Percentiles rank a stretch among this genome's conserved stretches.
phyloP scores from a whole-genome alignment of 345 rosid species.

The Geranium brycei region DNA sequence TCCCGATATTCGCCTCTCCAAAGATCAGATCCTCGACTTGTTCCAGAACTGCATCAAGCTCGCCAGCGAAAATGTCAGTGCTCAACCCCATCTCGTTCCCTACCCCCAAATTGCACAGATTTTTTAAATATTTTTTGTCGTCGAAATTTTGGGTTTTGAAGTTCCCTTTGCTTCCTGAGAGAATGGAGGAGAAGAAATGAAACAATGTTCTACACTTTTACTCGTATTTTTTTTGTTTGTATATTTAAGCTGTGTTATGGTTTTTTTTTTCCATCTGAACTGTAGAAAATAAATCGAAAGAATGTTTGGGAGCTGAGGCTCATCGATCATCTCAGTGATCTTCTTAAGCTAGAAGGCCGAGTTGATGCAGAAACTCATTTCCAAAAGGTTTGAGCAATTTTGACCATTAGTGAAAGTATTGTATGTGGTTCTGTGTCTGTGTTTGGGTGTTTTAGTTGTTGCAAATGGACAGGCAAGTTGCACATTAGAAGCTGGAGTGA shows the following conservation, averaged over 20 bases:
- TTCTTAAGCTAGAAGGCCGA: slow-evolving; percentile 22
- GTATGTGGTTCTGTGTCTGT: background rate
- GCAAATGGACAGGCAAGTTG: slow-evolving; percentile 61
- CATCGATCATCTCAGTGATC: slow-evolving; percentile 26
- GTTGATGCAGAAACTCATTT: slow-evolving; percentile 34
- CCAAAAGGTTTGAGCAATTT: background rate
- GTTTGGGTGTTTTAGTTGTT: background rate
- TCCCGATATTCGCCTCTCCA: slow-evolving; percentile 45
- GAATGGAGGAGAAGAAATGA: background rate
- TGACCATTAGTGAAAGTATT: background rate
- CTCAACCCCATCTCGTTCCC: background rate
- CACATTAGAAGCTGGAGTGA: slow-evolving; percentile 93
- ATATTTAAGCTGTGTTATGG: background rate
- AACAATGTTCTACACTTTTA: background rate
- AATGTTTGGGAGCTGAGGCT: slow-evolving; percentile 23
- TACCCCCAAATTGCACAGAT: background rate
- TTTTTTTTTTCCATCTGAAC: background rate
- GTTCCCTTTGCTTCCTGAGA: background rate
- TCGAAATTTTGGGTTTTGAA: background rate
- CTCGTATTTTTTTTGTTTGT: too few species aligned
- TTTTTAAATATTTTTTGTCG: too few species aligned
- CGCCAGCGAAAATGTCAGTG: slow-evolving; percentile 77
- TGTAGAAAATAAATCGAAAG: slow-evolving; percentile 25
- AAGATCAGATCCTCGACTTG: slow-evolving; percentile 69
- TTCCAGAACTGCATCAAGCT: slow-evolving; percentile 87